A percentile compares a stretch with the other conserved stretches of the same genome.
Evolutionary conservation across 306 rosid genomes (phyloP).

Genomic region (Aeschynomene evenia): DNA sequence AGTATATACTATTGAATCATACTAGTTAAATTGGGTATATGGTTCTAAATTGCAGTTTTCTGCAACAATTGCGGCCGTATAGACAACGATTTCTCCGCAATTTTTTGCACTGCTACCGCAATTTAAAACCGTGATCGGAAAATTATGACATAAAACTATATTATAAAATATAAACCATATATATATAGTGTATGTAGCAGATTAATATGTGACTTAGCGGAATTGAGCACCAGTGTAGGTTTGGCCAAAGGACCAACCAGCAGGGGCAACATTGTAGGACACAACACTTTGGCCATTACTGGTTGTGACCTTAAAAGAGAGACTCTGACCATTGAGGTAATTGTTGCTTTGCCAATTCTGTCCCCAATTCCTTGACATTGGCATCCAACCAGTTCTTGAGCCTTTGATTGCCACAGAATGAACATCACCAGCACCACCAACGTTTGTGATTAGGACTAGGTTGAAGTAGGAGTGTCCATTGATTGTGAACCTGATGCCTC

Average conservation of each 20-base stretch:
- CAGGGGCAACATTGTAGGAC: conserved; percentile 75
- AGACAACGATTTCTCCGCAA: too few relatives aligned
- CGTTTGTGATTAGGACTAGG: conserved; percentile 87
- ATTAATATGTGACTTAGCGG: conserved; percentile 42
- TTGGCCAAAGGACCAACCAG: conserved; percentile 96
- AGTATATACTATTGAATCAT: conserved; percentile 71
- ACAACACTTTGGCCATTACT: conserved; percentile 73
- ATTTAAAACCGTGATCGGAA: too few relatives aligned
- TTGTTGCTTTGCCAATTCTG: conserved; percentile 99
- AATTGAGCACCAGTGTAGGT: conserved; percentile 85
- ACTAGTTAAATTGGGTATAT: conserved; percentile 27
- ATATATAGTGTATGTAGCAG: not conserved
- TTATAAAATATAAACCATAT: too few relatives aligned
- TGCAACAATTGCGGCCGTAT: too few relatives aligned
- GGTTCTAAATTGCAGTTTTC: too few relatives aligned
- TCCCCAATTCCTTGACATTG: conserved; percentile 98
- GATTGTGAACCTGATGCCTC: conserved; percentile 89
- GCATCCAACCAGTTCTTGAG: conserved; percentile 77
- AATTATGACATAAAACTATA: too few relatives aligned
- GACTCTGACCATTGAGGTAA: conserved; percentile 77
- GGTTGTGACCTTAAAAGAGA: conserved; percentile 87
- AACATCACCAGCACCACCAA: conserved; percentile 97
- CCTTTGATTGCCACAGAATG: conserved; percentile 76
- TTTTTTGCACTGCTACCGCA: too few relatives aligned
- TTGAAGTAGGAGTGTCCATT: conserved; percentile 98